phyloP scores from a whole-genome alignment of 768 basidiomycete species.

The Kondoa subrosea region DNA sequence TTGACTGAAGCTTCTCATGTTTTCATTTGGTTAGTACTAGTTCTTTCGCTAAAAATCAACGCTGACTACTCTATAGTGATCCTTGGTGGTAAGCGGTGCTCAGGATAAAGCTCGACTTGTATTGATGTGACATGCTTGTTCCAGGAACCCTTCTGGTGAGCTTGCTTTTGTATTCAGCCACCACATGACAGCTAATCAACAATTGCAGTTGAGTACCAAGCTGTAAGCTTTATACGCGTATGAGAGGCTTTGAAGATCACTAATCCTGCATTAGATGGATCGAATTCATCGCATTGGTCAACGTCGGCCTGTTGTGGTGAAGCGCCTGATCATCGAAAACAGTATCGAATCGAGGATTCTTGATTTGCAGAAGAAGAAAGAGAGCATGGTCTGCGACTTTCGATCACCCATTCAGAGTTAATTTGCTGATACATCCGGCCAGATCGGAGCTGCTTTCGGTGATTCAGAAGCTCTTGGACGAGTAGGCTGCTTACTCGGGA shows the following conservation, averaged over 20 bases:
- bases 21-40: no score
- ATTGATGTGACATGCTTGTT: no score
- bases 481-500: no score
- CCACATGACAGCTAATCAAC: no score
- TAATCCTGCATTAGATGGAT: constrained; percentile 65
- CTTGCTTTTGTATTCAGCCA: no score
- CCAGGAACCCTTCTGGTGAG: no score
- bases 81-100: constrained; percentile 87
- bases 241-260: constrained; percentile 6
- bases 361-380: constrained; percentile 71
- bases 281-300: constrained; percentile 94
- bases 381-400: constrained; percentile 13
- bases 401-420: background rate
- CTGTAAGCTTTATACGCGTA: background rate
- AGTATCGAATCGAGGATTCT: constrained; percentile 86
- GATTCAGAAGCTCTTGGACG: constrained; percentile 61
- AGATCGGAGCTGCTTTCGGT: constrained; percentile 21
- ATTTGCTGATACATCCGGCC: background rate
- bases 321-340: constrained; percentile 87
- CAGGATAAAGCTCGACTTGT: no score
- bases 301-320: constrained; percentile 75
- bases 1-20: constrained; percentile 44
- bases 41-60: no score
- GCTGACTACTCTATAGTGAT: no score
- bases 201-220: constrained; percentile 5